Evolutionary conservation across 1,284 basidiomycete genomes (phyloP), one percentile per base, ranked within the genome.

Genomic region (Ganoderma meredithae): DNA sequence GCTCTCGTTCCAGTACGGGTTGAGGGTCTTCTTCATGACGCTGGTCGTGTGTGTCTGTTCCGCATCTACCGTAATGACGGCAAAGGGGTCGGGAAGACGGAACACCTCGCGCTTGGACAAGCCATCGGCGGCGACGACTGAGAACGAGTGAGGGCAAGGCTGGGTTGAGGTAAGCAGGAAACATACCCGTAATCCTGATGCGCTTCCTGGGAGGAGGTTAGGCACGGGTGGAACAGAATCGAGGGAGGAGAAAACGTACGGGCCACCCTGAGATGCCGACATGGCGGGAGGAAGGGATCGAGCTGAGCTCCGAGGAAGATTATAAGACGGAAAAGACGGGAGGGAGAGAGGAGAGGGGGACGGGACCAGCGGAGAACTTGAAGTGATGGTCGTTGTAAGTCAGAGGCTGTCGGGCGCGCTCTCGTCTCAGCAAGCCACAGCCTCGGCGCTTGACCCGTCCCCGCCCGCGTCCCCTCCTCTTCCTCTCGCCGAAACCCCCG

Each of bases 31-130:
- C 81, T 90, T 95, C 80, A 94, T 88, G 67, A 95, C 91, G 69
- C 89, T 90, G 4, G 97, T 98, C 27, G 95, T 96, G 79, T 92
- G 92, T 3, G 96, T 97, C 82, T 98, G 97, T 80, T 98, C 95
- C 61, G 94, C 94, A 80, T 99, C 97, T 69, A 99, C 95, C 17
- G 95, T 97, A 73, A 99, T 90, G 58, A 98, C 95, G 27, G 96
- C 97, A 79, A 99, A 98, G 3, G 97, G 96, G 81, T 98, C 96
- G 0, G 97, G 97, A 12, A 98, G 87, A 72, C 95, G 87, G 78
- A 97, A 93, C 52, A 98, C 88, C 80, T 98, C 96, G 65, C 96
- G 90, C 82, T 97, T 98, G 73, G 88, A 90, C 62, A 98, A 86
- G 43, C 93, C 93, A 80, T 92, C 94, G 70, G 96, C 96, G 52